Conservation (phyloP, 108 stramenopile genomes). For the Nitzschia inconspicua region DNA sequence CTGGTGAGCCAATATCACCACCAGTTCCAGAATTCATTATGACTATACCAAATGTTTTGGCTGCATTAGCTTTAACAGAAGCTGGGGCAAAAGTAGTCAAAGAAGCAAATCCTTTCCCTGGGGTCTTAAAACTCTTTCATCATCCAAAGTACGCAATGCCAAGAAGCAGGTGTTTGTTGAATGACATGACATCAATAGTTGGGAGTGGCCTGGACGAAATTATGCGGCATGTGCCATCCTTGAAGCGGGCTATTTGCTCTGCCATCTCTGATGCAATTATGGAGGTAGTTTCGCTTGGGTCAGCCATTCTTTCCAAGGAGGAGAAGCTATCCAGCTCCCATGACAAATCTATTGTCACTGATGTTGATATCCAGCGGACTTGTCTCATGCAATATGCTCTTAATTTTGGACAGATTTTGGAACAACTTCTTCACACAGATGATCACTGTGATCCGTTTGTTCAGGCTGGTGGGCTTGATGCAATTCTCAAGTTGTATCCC, state of each 20-base stretch:
- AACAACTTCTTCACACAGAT: constrained; percentile 80
- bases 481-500: constrained; percentile 63
- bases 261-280: constrained; percentile 73
- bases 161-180: constrained; percentile 74
- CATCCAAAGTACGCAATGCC: constrained; percentile 89
- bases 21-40: constrained; percentile 85
- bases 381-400: constrained; percentile 79
- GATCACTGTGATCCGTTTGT: constrained; percentile 80
- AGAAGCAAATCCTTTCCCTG: constrained; percentile 82
- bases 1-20: constrained; percentile 46
- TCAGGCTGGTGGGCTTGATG: constrained; percentile 71
- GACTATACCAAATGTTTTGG: constrained; percentile 86
- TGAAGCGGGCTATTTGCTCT: constrained; percentile 58
- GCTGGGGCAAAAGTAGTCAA: constrained; percentile 69
- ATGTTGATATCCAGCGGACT: constrained; percentile 61
- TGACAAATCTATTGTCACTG: background rate
- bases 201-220: constrained; percentile 91
- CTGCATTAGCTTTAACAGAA: constrained; percentile 86
- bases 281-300: constrained; percentile 55
- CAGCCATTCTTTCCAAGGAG: constrained; percentile 42
- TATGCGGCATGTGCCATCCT: constrained; percentile 83
- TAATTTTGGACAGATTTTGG: constrained; percentile 85
- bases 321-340: background rate
- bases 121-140: constrained; percentile 68
- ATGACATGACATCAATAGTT: constrained; percentile 81